Evolutionary conservation across 2,329 filamentous ascomycete genomes (phyloP), one percentile per base, ranked within the genome.

Genomic region (Aspergillus alliaceus): DNA sequence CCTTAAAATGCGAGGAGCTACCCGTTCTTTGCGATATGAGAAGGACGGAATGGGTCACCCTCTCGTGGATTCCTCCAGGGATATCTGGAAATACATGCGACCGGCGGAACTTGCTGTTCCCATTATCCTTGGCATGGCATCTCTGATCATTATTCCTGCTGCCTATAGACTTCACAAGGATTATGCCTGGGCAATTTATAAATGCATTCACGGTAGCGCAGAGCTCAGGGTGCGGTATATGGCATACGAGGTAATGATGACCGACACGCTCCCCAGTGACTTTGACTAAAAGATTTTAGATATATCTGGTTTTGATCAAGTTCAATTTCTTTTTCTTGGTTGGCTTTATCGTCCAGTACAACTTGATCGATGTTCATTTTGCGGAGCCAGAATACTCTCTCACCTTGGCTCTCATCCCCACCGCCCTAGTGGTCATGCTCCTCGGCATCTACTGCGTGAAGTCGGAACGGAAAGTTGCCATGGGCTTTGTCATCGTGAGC

Each of bases 321-420:
- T 32, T 63, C 14, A 54, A 59, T 15, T 57, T 59, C 35, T 65
- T 53, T 24, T 66, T 64, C 44, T 40, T 62, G 1, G 47, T 63
- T n/a, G 54, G 57, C 4, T 66, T 66, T 20, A 56, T 66, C 12
- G 25, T 66, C 11, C 64, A 66, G 22, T 66, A 66, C 39, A 47
- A 56, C 18, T 42, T 64, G 1, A 54, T 66, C 39, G 59, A 64
- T 32, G 62, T 66, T 3, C 64, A 66, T 46, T 66, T 61, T 15
- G 18, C 54, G 8, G 59, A 62, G 39, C 62, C 62, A 11, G 64
- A 66, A 25, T 66, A 58, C 24, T 52, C 54, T 1, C 37, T 66
- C 4, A 66, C 64, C 6, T 42, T 61, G 53, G 55, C 55, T 2
- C 31, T 66, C n/a, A 56, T 66, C 7, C 62, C 62, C 24, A 51